Evolutionary conservation across 2,329 filamentous ascomycete species (phyloP).

Genomic region (Myriosclerotinia duriaeana): DNA sequence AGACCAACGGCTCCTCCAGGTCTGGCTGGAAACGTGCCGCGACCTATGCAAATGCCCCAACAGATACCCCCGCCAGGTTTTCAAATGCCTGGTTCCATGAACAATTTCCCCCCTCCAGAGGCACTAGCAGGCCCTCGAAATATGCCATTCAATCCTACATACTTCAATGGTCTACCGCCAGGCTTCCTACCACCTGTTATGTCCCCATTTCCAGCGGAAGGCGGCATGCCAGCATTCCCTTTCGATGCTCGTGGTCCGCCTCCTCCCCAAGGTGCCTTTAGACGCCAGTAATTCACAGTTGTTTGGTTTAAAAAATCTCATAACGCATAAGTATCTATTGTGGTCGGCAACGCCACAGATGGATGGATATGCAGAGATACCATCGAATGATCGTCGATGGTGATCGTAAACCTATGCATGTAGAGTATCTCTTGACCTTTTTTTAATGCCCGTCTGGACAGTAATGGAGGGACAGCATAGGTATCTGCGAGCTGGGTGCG

Average conservation of each 20-base stretch:
- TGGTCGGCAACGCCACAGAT: not conserved
- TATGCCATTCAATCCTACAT: slow-evolving; percentile 54
- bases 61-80: slow-evolving; percentile 64
- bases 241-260: slow-evolving; percentile 53
- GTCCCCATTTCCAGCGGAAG: slow-evolving; percentile 53
- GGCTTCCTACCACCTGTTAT: slow-evolving; percentile 57
- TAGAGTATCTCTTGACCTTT: slow-evolving; percentile 6
- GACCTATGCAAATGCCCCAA: slow-evolving; percentile 50
- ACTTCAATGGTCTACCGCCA: slow-evolving; percentile 48
- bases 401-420: slow-evolving; percentile 2
- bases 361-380: not conserved
- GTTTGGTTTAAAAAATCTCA: not conserved
- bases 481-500: slow-evolving; percentile 1
- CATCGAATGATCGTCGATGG: not conserved
- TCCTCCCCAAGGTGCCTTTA: slow-evolving; percentile 51
- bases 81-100: slow-evolving; percentile 54
- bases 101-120: slow-evolving; percentile 49
- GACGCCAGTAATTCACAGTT: slow-evolving; percentile 40
- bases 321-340: not conserved
- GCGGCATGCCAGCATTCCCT: slow-evolving; percentile 50
- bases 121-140: slow-evolving; percentile 44
- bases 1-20: slow-evolving; percentile 57
- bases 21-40: slow-evolving; percentile 45
- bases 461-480: not conserved
- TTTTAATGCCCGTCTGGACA: not conserved